Evolutionary conservation across 148 eudicot genomes (phyloP), one percentile per base, ranked within the genome.

Genomic region (Arctostaphylos glauca): DNA sequence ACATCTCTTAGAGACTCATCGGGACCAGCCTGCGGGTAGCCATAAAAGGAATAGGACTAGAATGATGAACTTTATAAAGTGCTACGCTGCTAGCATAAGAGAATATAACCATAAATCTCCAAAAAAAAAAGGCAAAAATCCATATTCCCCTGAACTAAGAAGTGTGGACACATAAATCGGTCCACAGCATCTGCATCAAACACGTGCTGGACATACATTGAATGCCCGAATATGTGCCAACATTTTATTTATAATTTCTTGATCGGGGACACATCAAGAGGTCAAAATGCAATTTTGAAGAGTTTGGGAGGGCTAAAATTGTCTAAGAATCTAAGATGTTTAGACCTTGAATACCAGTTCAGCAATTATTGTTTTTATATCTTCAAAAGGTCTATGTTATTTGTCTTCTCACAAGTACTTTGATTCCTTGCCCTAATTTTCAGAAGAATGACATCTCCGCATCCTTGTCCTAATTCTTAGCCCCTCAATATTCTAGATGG

Each of bases 1-100:
- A 86, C 84, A 66, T 86, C 82, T 58, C 56, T 82, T 3, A 89
- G 81, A 23, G 91, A 86, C 46, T 89, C 91, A 76, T 89, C 91
- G 5, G 91, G 91, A 84, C 80, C 87, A 78, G 88, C 90, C 91
- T 89, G 85, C 38, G 7, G 66, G 18, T 72, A 54, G 54, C 76
- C 79, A 38, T 13, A 23, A 16, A 46, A 50, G 70, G 58, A 47
- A 59, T 60, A 71, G 50, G 47, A 76, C 9, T 7, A 56, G 5
- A 21, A 70, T 46, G 49, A 50, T 31, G 41, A 73, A 83, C 41
- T 15, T 43, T 41, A 62, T 16, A 0, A 48, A 46, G 19, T 59
- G 71, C 53, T 48, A 53, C 10, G 8, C 19, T 21, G 23, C 66
- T 59, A 59, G 43, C 53, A 4, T n/a, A 41, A 23, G 46, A 47